A percentile compares a stretch with the other conserved stretches of the same genome.
These are phyloP conservation scores for Nannizzia gypsea DNA, from an alignment of 2,329 filamentous ascomycete genomes.

Conservation along the genomic window DNA sequence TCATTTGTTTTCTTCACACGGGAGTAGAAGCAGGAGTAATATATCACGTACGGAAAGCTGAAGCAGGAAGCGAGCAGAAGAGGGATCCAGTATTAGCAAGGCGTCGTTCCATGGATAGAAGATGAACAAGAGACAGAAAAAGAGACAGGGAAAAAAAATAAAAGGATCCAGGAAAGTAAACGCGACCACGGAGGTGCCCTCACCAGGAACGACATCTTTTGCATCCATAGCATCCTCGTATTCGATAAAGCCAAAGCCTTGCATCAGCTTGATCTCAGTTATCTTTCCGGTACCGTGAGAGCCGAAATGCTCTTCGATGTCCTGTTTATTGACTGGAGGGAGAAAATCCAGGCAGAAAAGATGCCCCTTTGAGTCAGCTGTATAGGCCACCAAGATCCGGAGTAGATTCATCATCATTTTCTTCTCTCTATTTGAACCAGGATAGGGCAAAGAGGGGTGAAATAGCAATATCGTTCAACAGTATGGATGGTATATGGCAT, in stretches of 20 bases:
- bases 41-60: conserved; percentile 44
- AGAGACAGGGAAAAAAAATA: neutral
- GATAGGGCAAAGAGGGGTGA: neutral
- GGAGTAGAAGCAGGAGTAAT: neutral
- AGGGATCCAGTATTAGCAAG: conserved; percentile 8
- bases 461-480: neutral
- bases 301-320: conserved; percentile 91
- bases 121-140: neutral
- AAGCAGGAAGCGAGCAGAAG: neutral
- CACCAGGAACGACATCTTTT: conserved; percentile 95
- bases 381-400: conserved; percentile 19
- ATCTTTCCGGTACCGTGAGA: conserved; percentile 95
- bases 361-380: conserved; percentile 25
- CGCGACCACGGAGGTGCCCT: conserved; percentile 26
- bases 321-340: conserved; percentile 77
- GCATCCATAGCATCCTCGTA: conserved; percentile 98
- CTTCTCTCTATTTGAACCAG: neutral
- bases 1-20: neutral
- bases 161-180: neutral
- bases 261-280: conserved; percentile 99
- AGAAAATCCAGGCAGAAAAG: conserved; percentile 23
- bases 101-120: neutral
- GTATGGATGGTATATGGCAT: neutral
- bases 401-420: neutral
- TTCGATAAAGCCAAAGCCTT: conserved; percentile 98